Evolutionary conservation across 1,284 basidiomycete species (phyloP).

Genomic region (Rhizopogon hawkerae): DNA sequence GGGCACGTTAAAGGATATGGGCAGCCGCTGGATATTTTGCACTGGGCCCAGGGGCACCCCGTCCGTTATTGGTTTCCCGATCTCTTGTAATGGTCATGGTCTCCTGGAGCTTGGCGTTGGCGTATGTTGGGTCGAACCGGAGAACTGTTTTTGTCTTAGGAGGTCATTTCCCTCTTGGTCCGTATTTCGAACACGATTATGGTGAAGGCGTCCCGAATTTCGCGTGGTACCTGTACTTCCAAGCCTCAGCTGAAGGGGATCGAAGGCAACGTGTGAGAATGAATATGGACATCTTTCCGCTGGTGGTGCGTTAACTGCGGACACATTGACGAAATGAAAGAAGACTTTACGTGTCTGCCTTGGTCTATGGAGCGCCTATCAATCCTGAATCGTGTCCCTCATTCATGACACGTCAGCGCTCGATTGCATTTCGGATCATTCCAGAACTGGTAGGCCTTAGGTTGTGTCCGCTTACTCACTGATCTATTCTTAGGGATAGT

Average conservation of each 20-base stretch:
- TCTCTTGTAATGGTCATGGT: constrained; percentile 31
- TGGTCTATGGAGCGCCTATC: background rate
- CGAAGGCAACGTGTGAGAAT: constrained; percentile 1
- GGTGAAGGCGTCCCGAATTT: constrained; percentile 26
- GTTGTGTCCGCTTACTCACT: constrained; percentile 1
- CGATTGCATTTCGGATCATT: background rate
- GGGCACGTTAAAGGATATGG: constrained; percentile 47
- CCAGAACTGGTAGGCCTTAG: background rate
- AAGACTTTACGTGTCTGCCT: background rate
- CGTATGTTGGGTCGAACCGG: constrained; percentile 31
- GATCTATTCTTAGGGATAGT: background rate
- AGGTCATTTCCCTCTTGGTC: constrained; percentile 32
- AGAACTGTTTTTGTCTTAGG: constrained; percentile 31
- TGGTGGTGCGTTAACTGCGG: background rate
- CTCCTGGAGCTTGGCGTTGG: constrained; percentile 32
- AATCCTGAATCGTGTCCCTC: background rate
- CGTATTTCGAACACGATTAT: constrained; percentile 25
- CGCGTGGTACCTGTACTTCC: constrained; percentile 8
- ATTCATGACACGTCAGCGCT: background rate
- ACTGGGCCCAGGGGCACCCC: constrained; percentile 35
- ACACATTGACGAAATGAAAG: background rate
- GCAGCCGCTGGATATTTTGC: constrained; percentile 33
- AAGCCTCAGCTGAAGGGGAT: background rate
- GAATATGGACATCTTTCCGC: background rate
- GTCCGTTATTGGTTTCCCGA: constrained; percentile 37